Conservation (phyloP, 2,329 filamentous ascomycete genomes). For the Talaromyces atroroseus region DNA sequence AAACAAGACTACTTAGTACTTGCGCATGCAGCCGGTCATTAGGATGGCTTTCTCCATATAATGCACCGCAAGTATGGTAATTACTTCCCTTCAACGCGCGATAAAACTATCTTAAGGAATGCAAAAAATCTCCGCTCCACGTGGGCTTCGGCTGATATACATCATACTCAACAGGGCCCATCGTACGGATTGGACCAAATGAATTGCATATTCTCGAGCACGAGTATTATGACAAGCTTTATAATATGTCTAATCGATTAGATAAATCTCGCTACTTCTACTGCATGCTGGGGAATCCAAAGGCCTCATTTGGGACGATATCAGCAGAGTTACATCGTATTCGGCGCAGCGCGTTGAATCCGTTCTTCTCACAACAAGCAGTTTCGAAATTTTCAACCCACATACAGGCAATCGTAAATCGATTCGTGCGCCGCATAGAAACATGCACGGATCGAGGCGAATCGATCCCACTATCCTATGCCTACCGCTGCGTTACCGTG, state of each 20-base stretch:
- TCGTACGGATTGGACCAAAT: conserved; percentile 20
- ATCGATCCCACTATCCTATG: conserved; percentile 1
- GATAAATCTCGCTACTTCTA: conserved; percentile 22
- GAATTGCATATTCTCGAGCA: conserved; percentile 19
- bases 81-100: neutral
- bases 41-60: too few relatives aligned
- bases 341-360: conserved; percentile 17
- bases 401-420: conserved; percentile 24
- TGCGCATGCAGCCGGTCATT: too few relatives aligned
- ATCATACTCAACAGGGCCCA: conserved; percentile 17
- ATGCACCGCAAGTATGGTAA: conserved; percentile 29
- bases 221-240: conserved; percentile 17
- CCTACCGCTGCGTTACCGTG: conserved; percentile 12
- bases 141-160: neutral
- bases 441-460: conserved; percentile 15
- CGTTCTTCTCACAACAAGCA: conserved; percentile 18
- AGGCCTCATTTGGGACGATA: conserved; percentile 28
- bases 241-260: conserved; percentile 15
- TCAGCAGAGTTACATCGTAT: conserved; percentile 27
- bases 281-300: conserved; percentile 11
- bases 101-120: too few relatives aligned
- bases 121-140: too few relatives aligned
- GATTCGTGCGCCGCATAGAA: conserved; percentile 13
- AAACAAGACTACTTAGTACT: too few relatives aligned
- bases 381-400: conserved; percentile 22